Evolutionary conservation across 2,329 filamentous ascomycete genomes (phyloP).

Genomic region (Aspergillus costaricaensis): DNA sequence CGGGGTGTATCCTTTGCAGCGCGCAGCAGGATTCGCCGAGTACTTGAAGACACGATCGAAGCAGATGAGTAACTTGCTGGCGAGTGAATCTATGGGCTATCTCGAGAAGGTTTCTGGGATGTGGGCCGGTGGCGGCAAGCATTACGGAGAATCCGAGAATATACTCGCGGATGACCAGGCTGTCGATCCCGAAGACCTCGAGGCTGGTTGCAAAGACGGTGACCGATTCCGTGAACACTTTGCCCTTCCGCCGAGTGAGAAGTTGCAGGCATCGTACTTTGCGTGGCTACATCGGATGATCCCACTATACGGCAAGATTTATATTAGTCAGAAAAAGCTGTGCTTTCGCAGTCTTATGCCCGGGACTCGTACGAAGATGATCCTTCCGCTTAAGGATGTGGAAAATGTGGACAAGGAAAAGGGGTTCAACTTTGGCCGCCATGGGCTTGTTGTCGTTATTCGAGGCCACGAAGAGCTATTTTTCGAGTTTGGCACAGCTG

Average conservation of each 20-base stretch:
- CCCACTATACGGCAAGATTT: slow-evolving; percentile 94
- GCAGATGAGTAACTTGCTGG: slow-evolving; percentile 77
- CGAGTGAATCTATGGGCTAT: slow-evolving; percentile 92
- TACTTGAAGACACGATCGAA: slow-evolving; percentile 79
- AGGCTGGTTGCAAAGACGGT: slow-evolving; percentile 56
- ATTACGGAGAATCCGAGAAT: slow-evolving; percentile 76
- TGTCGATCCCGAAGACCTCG: slow-evolving; percentile 58
- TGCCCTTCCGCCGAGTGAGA: slow-evolving; percentile 79
- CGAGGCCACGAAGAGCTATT: slow-evolving; percentile 93
- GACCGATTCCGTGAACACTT: slow-evolving; percentile 85
- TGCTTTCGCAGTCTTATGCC: slow-evolving; percentile 92
- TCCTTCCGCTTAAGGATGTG: slow-evolving; percentile 85
- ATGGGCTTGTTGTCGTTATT: slow-evolving; percentile 88
- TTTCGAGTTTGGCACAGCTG: slow-evolving; percentile 82
- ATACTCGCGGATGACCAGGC: slow-evolving; percentile 66
- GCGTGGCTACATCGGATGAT: slow-evolving; percentile 87
- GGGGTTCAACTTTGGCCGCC: slow-evolving; percentile 88
- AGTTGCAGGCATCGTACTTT: slow-evolving; percentile 85
- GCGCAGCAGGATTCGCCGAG: slow-evolving; percentile 78
- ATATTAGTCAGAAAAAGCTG: slow-evolving; percentile 82
- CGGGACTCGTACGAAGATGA: slow-evolving; percentile 87
- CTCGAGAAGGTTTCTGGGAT: slow-evolving; percentile 96
- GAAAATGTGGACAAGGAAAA: slow-evolving; percentile 95
- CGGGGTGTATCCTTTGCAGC: slow-evolving; percentile 77
- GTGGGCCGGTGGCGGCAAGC: slow-evolving; percentile 87